Percentiles rank a stretch among this genome's conserved stretches.
phyloP scores from a whole-genome alignment of 1,139 yeast genomes.

The Hyphopichia burtonii region DNA sequence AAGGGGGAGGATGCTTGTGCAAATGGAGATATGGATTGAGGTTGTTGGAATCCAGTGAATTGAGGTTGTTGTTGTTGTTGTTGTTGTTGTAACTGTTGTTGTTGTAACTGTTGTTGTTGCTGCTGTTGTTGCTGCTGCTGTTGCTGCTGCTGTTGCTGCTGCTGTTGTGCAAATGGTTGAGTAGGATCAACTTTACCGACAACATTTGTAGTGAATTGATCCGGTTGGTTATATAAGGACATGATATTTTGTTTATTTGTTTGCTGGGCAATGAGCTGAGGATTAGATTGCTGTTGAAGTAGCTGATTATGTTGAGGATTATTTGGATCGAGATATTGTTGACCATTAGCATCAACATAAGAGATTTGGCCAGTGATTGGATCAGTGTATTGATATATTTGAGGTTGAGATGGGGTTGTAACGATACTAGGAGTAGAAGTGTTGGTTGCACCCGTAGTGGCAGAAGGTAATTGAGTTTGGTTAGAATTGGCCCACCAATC shows the following conservation, averaged over 20 bases:
- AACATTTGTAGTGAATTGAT: slow-evolving; percentile 24
- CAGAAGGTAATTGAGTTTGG: slow-evolving; percentile 6
- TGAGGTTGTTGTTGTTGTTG: slow-evolving; percentile 21
- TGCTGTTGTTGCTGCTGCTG: slow-evolving; percentile 20
- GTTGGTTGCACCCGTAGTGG: slow-evolving; percentile 10
- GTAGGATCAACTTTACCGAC: slow-evolving; percentile 16
- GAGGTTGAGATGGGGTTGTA: slow-evolving; percentile 25
- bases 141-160: slow-evolving; percentile 17
- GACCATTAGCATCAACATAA: slow-evolving; percentile 58
- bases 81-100: slow-evolving; percentile 22
- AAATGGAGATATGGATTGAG: slow-evolving; percentile 1
- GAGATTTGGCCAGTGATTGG: slow-evolving; percentile 61
- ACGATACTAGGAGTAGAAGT: slow-evolving; percentile 7
- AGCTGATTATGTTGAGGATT: slow-evolving; percentile 55
- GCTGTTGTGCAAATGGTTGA: slow-evolving; percentile 8
- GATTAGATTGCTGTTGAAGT: slow-evolving; percentile 43
- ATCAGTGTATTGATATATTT: slow-evolving; percentile 60
- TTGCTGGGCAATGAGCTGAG: slow-evolving; percentile 44
- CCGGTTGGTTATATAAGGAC: slow-evolving; percentile 42
- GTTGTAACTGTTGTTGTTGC: slow-evolving; percentile 17
- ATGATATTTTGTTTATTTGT: slow-evolving; percentile 42
- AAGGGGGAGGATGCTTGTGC: slow-evolving; percentile 2
- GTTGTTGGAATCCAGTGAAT: slow-evolving; percentile 1
- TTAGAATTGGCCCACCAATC: slow-evolving; percentile 27
- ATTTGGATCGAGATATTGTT: slow-evolving; percentile 55